Evolutionary conservation across 176 grass and related monocot species (phyloP), one percentile per base, ranked within the genome.

Genomic region (Raddia guianensis): DNA sequence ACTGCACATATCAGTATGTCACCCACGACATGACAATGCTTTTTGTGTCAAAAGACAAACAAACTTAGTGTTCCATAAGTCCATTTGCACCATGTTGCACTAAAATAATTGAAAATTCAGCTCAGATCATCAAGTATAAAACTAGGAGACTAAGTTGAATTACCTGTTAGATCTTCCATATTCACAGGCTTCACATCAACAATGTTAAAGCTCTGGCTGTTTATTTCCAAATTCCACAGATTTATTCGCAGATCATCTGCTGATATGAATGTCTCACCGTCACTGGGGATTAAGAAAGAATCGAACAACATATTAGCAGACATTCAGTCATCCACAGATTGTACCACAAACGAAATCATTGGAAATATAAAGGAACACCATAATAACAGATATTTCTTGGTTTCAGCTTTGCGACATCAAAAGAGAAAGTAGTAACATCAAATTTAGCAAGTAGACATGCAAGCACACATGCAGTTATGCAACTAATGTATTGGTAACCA

Each of bases 141-240:
- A 60, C 9, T 49, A 55, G 16, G 11, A 62, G 15, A 47, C 11
- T 59, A 88, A 48, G 33, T 54, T 40, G 20, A 85, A 53, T 73
- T 97, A 97, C 94, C 94, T 0, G 91, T 97, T 68, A 97, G 85
- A 74, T 97, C 94, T 86, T 97, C 94, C 94, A 97, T 97, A 78
- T 97, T 97, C 81, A 91, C 61, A 91, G 94, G 94, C 77, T 97
- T 97, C 73, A 97, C 91, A 51, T 97, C 94, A 88, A 97, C 91
- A 87, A 97, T 97, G 51, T 97, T 97, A 81, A 97, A 97, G 70
- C 94, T 93, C 75, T 97, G 94, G 75, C 84, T 97, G 79, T 92
- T 97, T 83, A 97, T 94, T 80, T 94, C 94, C 84, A 97, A 80
- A 83, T 97, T 97, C 94, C 94, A 97, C 55, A 97, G 66, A 90